Evolutionary conservation across 1,139 yeast genomes (phyloP).

Genomic region (Hansenula anomala): DNA sequence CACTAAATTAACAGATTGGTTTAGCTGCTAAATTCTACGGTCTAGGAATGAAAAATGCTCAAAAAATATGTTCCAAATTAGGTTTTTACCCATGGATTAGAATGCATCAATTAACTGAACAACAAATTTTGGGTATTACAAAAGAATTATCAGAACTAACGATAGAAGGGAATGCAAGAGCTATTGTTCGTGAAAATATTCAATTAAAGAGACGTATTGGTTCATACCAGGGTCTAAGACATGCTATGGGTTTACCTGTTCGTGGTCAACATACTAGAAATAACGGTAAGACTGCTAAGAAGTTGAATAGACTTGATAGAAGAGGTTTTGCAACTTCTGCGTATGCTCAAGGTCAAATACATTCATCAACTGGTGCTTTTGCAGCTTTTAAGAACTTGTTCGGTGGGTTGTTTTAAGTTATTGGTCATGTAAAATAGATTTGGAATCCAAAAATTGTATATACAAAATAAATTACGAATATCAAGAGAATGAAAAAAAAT

Average conservation of each 20-base stretch:
- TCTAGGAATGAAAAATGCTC: slow-evolving; percentile 72
- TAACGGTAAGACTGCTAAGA: slow-evolving; percentile 85
- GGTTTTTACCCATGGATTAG: slow-evolving; percentile 93
- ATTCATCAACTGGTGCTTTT: neutral
- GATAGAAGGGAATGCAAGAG: slow-evolving; percentile 82
- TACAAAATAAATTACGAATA: neutral
- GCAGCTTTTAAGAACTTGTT: slow-evolving; percentile 2
- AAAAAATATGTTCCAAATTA: slow-evolving; percentile 74
- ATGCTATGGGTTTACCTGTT: slow-evolving; percentile 83
- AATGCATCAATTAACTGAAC: slow-evolving; percentile 88
- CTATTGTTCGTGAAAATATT: slow-evolving; percentile 75
- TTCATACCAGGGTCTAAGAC: slow-evolving; percentile 85
- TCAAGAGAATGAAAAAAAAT: neutral
- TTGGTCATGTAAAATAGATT: neutral
- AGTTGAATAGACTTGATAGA: slow-evolving; percentile 75
- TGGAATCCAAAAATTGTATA: neutral
- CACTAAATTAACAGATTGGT: slow-evolving; percentile 45
- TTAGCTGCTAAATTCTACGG: slow-evolving; percentile 83
- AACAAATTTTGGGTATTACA: slow-evolving; percentile 79
- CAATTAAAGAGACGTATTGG: slow-evolving; percentile 78
- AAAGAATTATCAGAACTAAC: slow-evolving; percentile 81
- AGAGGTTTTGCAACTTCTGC: slow-evolving; percentile 31
- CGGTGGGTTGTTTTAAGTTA: neutral
- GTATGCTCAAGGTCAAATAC: neutral
- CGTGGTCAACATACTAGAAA: slow-evolving; percentile 92